Evolutionary conservation across 2,329 filamentous ascomycete genomes (phyloP).

Genomic region (Claviceps monticola): DNA sequence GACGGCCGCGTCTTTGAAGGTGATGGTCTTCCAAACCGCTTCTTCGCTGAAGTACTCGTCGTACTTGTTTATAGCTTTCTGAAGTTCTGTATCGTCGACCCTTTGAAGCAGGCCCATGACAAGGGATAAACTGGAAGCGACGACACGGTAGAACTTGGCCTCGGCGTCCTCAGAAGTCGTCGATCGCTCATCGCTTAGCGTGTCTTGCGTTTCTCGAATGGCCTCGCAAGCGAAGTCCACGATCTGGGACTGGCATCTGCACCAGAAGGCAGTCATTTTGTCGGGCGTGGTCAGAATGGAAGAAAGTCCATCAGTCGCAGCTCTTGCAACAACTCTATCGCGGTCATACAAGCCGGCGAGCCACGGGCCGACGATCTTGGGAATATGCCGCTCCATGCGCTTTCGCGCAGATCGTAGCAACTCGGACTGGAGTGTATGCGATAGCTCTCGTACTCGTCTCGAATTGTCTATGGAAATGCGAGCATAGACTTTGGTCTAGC

Average conservation of each 20-base stretch:
- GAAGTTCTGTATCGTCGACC: slow-evolving; percentile 35
- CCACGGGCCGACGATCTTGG: slow-evolving; percentile 76
- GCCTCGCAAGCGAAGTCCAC: slow-evolving; percentile 72
- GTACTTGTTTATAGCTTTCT: slow-evolving; percentile 48
- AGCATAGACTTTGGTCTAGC: slow-evolving; percentile 70
- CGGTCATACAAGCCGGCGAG: slow-evolving; percentile 78
- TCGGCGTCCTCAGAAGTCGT: slow-evolving; percentile 75
- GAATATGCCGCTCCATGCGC: slow-evolving; percentile 67
- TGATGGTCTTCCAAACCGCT: slow-evolving; percentile 53
- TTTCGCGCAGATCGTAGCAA: slow-evolving; percentile 55
- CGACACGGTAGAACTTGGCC: slow-evolving; percentile 70
- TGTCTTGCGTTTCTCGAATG: slow-evolving; percentile 64
- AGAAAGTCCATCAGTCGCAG: slow-evolving; percentile 64
- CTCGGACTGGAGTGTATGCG: slow-evolving; percentile 59
- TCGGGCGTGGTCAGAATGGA: slow-evolving; percentile 67
- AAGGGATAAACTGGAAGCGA: slow-evolving; percentile 40
- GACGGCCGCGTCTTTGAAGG: slow-evolving; percentile 42
- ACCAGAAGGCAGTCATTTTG: slow-evolving; percentile 66
- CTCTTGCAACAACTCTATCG: slow-evolving; percentile 60
- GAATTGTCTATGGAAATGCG: slow-evolving; percentile 82
- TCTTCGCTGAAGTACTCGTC: slow-evolving; percentile 51
- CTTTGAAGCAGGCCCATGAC: slow-evolving; percentile 36
- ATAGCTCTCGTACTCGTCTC: slow-evolving; percentile 73
- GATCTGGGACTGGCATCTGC: slow-evolving; percentile 66
- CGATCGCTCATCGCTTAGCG: slow-evolving; percentile 77